A percentile compares a stretch with the other conserved stretches of the same genome.
Evolutionary conservation across 169 alveolate genomes (phyloP).

Genomic region (Theileria sp.): DNA sequence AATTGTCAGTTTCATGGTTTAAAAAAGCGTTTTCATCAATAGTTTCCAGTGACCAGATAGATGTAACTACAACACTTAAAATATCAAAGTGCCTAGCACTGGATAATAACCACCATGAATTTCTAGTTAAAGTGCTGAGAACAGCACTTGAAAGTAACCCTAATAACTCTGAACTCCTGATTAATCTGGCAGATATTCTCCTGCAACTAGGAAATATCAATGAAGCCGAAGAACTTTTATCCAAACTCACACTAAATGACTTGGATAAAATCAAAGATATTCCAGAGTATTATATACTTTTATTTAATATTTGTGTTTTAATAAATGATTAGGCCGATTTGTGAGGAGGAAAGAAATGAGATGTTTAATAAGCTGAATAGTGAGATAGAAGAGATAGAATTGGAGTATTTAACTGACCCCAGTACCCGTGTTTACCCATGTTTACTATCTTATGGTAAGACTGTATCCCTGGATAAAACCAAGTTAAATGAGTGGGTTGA

Average conservation of each 20-base stretch:
- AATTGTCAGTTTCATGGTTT: constrained; percentile 52
- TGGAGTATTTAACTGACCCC: constrained; percentile 6
- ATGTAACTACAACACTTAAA: constrained; percentile 32
- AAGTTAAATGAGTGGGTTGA: constrained; percentile 37
- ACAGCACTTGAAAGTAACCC: constrained; percentile 43
- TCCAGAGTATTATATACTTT: constrained; percentile 53
- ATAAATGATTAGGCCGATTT: constrained; percentile 40
- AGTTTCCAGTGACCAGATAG: constrained; percentile 4
- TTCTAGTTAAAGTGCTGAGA: constrained; percentile 18
- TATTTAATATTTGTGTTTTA: background rate
- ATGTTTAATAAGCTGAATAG: background rate
- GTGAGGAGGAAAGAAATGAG: constrained; percentile 40
- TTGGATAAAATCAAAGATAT: constrained; percentile 47
- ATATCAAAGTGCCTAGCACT: constrained; percentile 40
- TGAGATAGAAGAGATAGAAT: background rate
- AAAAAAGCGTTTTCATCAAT: constrained; percentile 28
- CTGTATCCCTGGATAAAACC: background rate
- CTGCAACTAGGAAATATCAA: constrained; percentile 43
- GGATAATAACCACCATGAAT: constrained; percentile 33
- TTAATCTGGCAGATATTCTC: constrained; percentile 56
- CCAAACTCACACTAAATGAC: constrained; percentile 49
- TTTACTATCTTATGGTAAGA: constrained; percentile 22
- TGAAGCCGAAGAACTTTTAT: constrained; percentile 58
- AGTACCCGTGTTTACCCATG: constrained; percentile 22
- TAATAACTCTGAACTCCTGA: constrained; percentile 45